Conservation (phyloP, 306 rosid species). For the Acacia confusa region DNA sequence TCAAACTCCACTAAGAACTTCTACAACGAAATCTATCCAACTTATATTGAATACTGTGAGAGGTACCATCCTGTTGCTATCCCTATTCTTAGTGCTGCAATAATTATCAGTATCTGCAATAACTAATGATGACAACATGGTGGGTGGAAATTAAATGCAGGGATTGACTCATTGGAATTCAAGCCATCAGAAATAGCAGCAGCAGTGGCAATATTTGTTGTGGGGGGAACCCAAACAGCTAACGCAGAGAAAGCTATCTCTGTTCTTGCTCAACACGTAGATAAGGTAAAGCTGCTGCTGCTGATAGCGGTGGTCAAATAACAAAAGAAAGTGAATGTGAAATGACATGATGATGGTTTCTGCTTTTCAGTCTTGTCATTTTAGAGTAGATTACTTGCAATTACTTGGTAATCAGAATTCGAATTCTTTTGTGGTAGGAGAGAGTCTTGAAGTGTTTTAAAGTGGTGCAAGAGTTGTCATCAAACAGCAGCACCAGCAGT, state of each 20-base stretch:
- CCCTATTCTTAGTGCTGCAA: background rate
- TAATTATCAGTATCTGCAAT: constrained; percentile 23
- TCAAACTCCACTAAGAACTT: constrained; percentile 43
- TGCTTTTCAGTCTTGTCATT: constrained; percentile 24
- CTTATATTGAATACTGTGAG: constrained; percentile 52
- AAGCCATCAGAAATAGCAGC: constrained; percentile 92
- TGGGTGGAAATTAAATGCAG: constrained; percentile 73
- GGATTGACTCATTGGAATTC: constrained; percentile 91
- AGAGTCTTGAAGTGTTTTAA: constrained; percentile 63
- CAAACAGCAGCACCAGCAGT: constrained; percentile 7
- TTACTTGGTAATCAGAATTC: background rate
- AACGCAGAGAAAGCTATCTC: constrained; percentile 56
- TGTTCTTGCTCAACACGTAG: constrained; percentile 58
- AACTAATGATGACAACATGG: constrained; percentile 32
- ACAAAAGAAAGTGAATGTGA: constrained; percentile 17
- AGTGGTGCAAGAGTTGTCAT: constrained; percentile 46
- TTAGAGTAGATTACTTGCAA: constrained; percentile 27
- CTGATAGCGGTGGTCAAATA: constrained; percentile 33
- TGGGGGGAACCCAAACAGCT: constrained; percentile 56
- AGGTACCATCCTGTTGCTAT: constrained; percentile 44
- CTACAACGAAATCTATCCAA: constrained; percentile 52
- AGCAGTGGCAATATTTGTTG: constrained; percentile 74
- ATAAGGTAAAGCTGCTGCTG: constrained; percentile 54
- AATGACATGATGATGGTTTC: constrained; percentile 24
- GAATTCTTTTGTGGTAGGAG: constrained; percentile 55